phyloP scores from a whole-genome alignment of 139 green algal species.

The Raphidocelis subcapitata region DNA sequence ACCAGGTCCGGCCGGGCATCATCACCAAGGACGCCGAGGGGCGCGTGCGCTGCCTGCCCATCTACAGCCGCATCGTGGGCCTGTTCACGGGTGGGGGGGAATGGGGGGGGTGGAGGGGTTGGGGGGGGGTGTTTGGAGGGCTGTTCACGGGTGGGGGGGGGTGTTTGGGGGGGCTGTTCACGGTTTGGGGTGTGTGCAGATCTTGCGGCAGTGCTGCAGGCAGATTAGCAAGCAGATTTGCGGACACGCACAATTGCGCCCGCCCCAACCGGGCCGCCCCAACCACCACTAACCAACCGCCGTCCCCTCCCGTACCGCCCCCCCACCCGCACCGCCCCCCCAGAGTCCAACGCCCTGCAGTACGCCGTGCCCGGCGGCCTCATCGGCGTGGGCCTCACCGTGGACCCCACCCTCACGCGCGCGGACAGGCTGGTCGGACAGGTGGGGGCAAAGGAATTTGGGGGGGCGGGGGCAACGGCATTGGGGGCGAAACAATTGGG shows the following conservation, averaged over 20 bases:
- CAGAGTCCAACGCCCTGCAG: slow-evolving; percentile 83
- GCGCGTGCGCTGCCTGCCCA: slow-evolving; percentile 89
- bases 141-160: not conserved
- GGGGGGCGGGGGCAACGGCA: too few relatives aligned
- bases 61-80: slow-evolving; percentile 95
- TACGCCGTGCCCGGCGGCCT: slow-evolving; percentile 97
- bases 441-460: slow-evolving; percentile 48
- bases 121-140: not conserved
- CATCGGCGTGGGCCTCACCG: slow-evolving; percentile 98
- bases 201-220: not conserved
- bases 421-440: slow-evolving; percentile 97
- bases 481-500: too few relatives aligned
- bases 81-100: slow-evolving; percentile 74
- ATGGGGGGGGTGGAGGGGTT: not conserved
- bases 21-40: slow-evolving; percentile 95
- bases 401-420: slow-evolving; percentile 97
- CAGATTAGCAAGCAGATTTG: too few relatives aligned
- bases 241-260: too few relatives aligned
- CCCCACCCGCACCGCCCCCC: too few relatives aligned
- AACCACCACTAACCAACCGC: too few relatives aligned
- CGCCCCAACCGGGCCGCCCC: too few relatives aligned
- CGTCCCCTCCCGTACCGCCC: too few relatives aligned
- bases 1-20: slow-evolving; percentile 87
- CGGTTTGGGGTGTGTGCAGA: not conserved
- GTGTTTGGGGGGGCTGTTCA: not conserved